phyloP scores from a whole-genome alignment of 108 stramenopile genomes.

The Skeletonema potamos region DNA sequence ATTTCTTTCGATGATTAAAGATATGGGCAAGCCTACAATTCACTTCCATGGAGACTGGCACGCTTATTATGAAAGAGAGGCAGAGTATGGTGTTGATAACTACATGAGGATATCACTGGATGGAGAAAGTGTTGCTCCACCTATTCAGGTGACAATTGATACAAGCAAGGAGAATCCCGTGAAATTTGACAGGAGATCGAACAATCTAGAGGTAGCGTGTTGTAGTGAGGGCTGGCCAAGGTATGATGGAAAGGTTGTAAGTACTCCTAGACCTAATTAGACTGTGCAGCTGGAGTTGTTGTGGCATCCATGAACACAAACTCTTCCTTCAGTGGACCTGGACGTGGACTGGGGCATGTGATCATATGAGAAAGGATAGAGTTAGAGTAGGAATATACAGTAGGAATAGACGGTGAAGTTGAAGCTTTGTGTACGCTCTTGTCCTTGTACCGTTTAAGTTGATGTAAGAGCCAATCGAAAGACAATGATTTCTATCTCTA shows the following conservation, averaged over 20 bases:
- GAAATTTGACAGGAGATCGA: constrained; percentile 22
- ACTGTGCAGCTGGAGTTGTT: no score
- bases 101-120: constrained; percentile 43
- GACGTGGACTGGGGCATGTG: no score
- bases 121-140: constrained; percentile 22
- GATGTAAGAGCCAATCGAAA: no score
- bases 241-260: background rate
- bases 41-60: constrained; percentile 67
- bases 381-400: no score
- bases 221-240: constrained; percentile 42
- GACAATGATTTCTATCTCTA: no score
- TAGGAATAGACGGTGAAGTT: no score
- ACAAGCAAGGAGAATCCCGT: constrained; percentile 25
- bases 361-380: no score
- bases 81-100: constrained; percentile 26
- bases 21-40: constrained; percentile 47
- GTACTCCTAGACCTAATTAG: background rate
- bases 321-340: no score
- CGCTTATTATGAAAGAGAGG: constrained; percentile 36
- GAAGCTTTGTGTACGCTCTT: no score
- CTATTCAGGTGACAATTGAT: constrained; percentile 34
- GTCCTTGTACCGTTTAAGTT: no score
- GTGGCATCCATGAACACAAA: no score
- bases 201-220: constrained; percentile 34
- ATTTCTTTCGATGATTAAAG: constrained; percentile 17